These are phyloP conservation scores for Phytophthora europaea DNA, from an alignment of 352 stramenopile genomes.

Conservation along the genomic window DNA sequence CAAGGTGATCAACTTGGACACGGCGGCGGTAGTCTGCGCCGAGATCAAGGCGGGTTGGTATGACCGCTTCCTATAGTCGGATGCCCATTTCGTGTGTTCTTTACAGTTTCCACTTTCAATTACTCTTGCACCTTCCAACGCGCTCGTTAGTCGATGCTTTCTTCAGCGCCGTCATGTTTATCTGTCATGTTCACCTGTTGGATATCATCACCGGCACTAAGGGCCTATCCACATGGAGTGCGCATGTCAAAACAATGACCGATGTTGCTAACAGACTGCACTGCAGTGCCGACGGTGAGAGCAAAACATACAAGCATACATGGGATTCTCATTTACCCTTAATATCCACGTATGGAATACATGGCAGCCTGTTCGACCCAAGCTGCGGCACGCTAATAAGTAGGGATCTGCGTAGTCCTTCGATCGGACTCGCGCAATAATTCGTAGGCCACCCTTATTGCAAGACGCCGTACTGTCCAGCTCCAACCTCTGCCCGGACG, in stretches of 20 bases:
- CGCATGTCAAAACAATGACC: too few relatives aligned
- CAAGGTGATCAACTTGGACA: constrained; percentile 31
- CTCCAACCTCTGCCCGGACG: constrained; percentile 30
- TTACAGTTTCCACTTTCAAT: neutral
- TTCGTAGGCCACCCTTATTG: constrained; percentile 19
- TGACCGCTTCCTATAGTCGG: constrained; percentile 27
- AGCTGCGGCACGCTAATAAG: constrained; percentile 27
- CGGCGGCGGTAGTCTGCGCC: constrained; percentile 28
- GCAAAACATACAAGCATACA: constrained; percentile 1
- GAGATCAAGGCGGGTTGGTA: constrained; percentile 41
- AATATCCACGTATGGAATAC: constrained; percentile 24
- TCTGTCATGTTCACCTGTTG: neutral
- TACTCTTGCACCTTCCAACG: neutral
- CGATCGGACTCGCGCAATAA: constrained; percentile 28
- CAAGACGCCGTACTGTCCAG: constrained; percentile 28
- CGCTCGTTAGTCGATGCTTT: neutral
- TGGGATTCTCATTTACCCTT: constrained; percentile 3
- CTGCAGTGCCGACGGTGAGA: neutral
- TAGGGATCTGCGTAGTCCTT: constrained; percentile 22
- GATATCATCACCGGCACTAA: neutral
- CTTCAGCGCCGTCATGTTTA: constrained; percentile 8
- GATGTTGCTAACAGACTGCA: neutral
- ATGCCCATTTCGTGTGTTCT: neutral
- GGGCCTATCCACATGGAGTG: neutral
- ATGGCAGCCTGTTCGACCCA: constrained; percentile 15